Percentiles rank a stretch among this genome's conserved stretches.
Evolutionary conservation across 1,139 yeast genomes (phyloP).

Genomic region (Candida dubliniensis): DNA sequence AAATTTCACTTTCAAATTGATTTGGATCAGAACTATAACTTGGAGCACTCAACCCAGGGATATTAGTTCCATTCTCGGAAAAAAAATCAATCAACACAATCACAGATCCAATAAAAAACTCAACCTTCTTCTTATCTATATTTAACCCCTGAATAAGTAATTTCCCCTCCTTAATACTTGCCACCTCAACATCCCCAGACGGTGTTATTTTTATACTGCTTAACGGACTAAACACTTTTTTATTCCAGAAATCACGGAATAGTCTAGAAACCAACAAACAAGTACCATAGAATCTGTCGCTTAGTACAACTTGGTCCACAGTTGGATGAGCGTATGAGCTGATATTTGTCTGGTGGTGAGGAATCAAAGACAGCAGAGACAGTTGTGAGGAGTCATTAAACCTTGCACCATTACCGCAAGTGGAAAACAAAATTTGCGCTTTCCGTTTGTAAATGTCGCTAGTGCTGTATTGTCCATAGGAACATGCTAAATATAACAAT

Average conservation of each 20-base stretch:
- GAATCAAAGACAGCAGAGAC: conserved; percentile 8
- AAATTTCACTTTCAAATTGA: conserved; percentile 58
- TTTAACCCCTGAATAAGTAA: conserved; percentile 45
- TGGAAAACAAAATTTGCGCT: conserved; percentile 53
- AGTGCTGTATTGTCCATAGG: conserved; percentile 55
- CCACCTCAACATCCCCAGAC: conserved; percentile 37
- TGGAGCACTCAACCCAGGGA: conserved; percentile 62
- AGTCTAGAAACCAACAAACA: conserved; percentile 76
- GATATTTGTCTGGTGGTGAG: conserved; percentile 14
- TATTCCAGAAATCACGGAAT: conserved; percentile 76
- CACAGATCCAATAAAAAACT: conserved; percentile 66
- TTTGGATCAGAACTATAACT: conserved; percentile 48
- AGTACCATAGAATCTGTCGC: conserved; percentile 93
- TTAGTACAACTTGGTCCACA: conserved; percentile 75
- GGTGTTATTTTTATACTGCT: conserved; percentile 45
- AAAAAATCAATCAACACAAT: conserved; percentile 61
- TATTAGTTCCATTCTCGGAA: conserved; percentile 55
- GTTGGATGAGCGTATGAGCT: conserved; percentile 27
- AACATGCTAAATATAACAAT: conserved; percentile 79
- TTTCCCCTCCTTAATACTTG: conserved; percentile 48
- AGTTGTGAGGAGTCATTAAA: conserved; percentile 27
- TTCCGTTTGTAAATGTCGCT: conserved; percentile 48
- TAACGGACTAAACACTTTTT: conserved; percentile 58
- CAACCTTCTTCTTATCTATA: conserved; percentile 56
- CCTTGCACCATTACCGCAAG: conserved; percentile 56